Evolutionary conservation across 2,329 filamentous ascomycete species (phyloP).

Genomic region (Apiospora hydei): DNA sequence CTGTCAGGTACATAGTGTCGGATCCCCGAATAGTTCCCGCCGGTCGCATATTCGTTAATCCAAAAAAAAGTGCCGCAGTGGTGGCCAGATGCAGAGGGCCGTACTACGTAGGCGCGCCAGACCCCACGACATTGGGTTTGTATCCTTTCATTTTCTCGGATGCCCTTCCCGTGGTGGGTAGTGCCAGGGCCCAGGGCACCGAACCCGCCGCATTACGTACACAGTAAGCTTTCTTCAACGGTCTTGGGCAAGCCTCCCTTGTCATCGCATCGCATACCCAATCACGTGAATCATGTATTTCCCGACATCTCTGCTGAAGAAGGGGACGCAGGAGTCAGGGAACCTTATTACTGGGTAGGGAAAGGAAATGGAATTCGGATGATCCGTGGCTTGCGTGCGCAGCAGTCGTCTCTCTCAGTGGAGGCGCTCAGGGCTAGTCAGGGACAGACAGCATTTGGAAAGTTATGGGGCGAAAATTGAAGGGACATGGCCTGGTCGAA

Average conservation of each 20-base stretch:
- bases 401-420: neutral
- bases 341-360: neutral
- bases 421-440: neutral
- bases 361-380: constrained; percentile 4
- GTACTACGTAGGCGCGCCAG: neutral
- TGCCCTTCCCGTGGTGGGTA: constrained; percentile 6
- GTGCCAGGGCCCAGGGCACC: neutral
- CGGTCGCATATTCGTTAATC: neutral
- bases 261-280: neutral
- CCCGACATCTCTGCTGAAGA: neutral
- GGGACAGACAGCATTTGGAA: neutral
- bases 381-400: neutral
- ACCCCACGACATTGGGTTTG: neutral
- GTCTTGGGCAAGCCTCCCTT: neutral
- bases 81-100: neutral
- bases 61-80: neutral
- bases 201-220: constrained; percentile 9
- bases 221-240: constrained; percentile 20
- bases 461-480: neutral
- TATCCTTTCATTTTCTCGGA: constrained; percentile 17
- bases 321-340: neutral
- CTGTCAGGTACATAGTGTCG: neutral
- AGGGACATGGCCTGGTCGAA: neutral
- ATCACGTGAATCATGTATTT: constrained; percentile 15
- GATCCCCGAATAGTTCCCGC: neutral